Percentiles rank a stretch among this genome's conserved stretches.
These are phyloP conservation scores for Plenodomus lindquistii DNA, from an alignment of 2,329 filamentous ascomycete genomes.

Conservation along the genomic window DNA sequence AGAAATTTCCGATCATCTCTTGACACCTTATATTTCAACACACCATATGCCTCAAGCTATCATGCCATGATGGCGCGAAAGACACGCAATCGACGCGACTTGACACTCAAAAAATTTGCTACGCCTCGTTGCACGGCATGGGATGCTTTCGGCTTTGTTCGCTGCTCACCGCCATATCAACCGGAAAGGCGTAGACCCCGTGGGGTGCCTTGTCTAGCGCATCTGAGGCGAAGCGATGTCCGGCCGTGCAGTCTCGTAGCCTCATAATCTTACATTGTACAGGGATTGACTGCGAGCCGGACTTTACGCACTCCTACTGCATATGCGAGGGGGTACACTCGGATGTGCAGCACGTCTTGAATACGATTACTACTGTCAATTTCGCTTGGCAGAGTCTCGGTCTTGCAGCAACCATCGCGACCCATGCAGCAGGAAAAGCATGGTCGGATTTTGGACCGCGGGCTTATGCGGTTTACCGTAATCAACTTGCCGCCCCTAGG, in stretches of 20 bases:
- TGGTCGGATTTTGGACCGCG: no score
- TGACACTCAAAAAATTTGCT: background rate
- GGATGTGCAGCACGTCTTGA: background rate
- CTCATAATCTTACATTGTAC: background rate
- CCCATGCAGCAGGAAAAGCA: background rate
- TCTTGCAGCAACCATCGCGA: background rate
- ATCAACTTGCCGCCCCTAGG: no score
- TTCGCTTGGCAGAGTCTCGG: background rate
- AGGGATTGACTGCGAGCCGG: background rate
- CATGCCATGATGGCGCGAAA: background rate
- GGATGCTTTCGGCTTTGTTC: constrained; percentile 27
- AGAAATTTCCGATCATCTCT: background rate
- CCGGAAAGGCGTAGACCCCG: constrained; percentile 17
- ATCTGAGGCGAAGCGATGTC: constrained; percentile 14
- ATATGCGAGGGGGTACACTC: background rate
- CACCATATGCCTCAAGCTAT: background rate
- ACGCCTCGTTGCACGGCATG: constrained; percentile 14
- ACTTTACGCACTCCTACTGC: background rate
- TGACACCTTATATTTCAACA: background rate
- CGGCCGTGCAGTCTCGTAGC: constrained; percentile 11
- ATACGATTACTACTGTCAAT: background rate
- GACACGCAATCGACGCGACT: background rate
- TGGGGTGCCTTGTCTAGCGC: constrained; percentile 9
- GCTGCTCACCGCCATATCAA: constrained; percentile 26
- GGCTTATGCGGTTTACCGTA: no score